Evolutionary conservation across 805 yeast species (phyloP), one percentile per base, ranked within the genome.

Genomic region (Brettanomyces naardenensis): DNA sequence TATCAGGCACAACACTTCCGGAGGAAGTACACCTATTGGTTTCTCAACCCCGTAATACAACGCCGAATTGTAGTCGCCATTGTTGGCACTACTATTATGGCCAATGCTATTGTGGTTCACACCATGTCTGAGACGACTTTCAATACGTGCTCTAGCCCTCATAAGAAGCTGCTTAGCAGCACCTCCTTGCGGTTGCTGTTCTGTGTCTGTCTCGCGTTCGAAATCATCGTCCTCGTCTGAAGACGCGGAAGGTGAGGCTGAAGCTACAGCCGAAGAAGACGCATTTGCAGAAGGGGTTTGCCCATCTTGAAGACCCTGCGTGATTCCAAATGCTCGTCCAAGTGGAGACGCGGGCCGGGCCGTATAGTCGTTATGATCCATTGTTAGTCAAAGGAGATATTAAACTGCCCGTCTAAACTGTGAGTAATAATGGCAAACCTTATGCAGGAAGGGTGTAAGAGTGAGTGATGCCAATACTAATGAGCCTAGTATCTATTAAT

Each of bases 1-100:
- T 2, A 83, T 75, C 45, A 80, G 68, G 35, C 80, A 69, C 31
- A 83, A 56, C 15, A 83, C 74, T 57, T 75, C 80, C 0, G 80
- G 73, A 6, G 80, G 80, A 35, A 75, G 54, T 34, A 64, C 65
- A 15, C 67, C 56, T 33, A 74, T 62, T 18, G 68, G 68, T 6
- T 52, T 28, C 49, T 18, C 41, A 26, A 27, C 40, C 31, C 9
- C 41, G n/a, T n/a, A n/a, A n/a, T n/a, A n/a, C n/a, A n/a, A n/a
- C 22, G n/a, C n/a, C n/a, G n/a, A n/a, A n/a, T 25, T 19, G 41
- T 35, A 27, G 27, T 23, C 7, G 10, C 11, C 37, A 37, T 43
- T 40, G 26, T n/a, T n/a, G n/a, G n/a, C n/a, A n/a, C n/a, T n/a
- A n/a, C n/a, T 31, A 35, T 25, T 35, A 37, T 27, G 44, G 41